Conservation (phyloP, 306 rosid species). For the Cucumis sativus region DNA sequence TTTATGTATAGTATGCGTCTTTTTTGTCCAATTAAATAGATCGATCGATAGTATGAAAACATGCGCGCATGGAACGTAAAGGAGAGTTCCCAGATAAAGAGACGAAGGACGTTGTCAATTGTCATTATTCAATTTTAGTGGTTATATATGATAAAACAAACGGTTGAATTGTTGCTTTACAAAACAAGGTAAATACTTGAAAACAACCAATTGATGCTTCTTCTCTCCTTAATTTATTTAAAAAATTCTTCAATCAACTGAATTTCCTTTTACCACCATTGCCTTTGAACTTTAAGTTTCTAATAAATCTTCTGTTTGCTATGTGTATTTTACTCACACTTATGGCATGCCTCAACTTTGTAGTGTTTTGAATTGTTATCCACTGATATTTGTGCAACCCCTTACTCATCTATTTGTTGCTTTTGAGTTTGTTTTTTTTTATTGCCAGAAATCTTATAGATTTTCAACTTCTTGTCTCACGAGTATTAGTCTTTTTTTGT, state of each 20-base stretch:
- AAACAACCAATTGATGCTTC: not conserved
- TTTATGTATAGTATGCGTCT: no score
- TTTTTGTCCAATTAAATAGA: no score
- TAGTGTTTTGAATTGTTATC: not conserved
- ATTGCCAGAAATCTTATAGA: not conserved
- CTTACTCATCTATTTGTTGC: not conserved
- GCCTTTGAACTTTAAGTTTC: not conserved
- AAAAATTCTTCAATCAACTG: not conserved
- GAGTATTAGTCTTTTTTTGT: no score
- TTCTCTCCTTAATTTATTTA: not conserved
- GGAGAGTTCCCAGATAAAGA: no score
- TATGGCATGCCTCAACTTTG: not conserved
- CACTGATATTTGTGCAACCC: not conserved
- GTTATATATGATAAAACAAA: not conserved
- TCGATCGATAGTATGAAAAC: no score
- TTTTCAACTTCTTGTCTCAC: not conserved
- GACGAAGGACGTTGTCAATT: no score
- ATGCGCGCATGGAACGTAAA: no score
- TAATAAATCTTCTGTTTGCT: not conserved
- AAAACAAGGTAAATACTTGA: not conserved
- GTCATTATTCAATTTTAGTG: not conserved
- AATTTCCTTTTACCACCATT: not conserved
- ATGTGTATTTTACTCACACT: not conserved
- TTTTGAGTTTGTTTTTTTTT: not conserved
- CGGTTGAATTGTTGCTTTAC: not conserved